These are phyloP conservation scores for Byssoonygena ceratinophila DNA, from an alignment of 2,329 filamentous ascomycete genomes.

Conservation along the genomic window DNA sequence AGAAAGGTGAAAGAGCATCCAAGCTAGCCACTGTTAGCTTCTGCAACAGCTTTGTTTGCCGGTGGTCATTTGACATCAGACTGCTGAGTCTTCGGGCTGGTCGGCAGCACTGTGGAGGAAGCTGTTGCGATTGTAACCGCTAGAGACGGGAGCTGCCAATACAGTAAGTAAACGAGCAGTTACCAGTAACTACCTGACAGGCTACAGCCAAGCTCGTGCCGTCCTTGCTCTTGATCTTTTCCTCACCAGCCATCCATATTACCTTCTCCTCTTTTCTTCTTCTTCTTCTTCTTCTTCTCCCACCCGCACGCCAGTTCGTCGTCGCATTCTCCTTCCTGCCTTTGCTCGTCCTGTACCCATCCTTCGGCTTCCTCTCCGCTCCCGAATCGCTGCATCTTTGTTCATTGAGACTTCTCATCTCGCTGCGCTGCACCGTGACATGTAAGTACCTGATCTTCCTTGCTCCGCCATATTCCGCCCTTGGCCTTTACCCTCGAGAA, in stretches of 20 bases:
- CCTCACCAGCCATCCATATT: not conserved
- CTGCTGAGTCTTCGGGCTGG: not conserved
- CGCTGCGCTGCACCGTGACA: not conserved
- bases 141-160: not conserved
- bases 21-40: no score
- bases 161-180: not conserved
- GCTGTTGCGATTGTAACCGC: not conserved
- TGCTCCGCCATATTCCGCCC: not conserved
- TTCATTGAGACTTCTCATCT: not conserved
- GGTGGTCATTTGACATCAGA: not conserved
- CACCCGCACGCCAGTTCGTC: slow-evolving; percentile 2
- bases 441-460: not conserved
- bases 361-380: slow-evolving; percentile 10
- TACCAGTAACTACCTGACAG: not conserved
- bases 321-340: not conserved
- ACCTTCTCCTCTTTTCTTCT: not conserved
- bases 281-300: slow-evolving; percentile 6
- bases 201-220: slow-evolving; percentile 7
- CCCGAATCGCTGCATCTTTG: slow-evolving; percentile 5
- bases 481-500: slow-evolving; percentile 2
- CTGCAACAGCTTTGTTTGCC: not conserved
- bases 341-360: slow-evolving; percentile 4
- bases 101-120: not conserved
- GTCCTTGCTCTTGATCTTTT: not conserved
- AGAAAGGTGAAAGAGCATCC: no score